phyloP scores from a whole-genome alignment of 2,329 filamentous ascomycete genomes.

The Fusarium secorum region DNA sequence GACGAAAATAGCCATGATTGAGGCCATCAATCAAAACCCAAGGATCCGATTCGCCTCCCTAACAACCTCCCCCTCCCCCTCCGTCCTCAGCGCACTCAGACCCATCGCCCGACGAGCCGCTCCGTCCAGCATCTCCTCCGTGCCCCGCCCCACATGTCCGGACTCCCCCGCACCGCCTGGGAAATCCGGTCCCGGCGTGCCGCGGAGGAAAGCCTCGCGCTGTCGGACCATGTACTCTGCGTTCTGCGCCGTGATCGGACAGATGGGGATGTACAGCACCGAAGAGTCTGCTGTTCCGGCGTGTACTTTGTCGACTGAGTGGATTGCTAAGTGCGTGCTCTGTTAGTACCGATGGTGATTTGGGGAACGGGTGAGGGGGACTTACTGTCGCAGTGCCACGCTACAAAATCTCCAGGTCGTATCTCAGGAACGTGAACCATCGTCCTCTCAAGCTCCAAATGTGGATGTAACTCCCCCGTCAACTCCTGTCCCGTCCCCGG shows the following conservation, averaged over 20 bases:
- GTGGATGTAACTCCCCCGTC: constrained; percentile 72
- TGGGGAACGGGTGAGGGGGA: no score
- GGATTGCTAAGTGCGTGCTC: constrained; percentile 65
- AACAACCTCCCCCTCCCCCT: constrained; percentile 45
- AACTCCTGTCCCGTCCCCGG: constrained; percentile 77
- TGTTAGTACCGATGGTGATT: neutral
- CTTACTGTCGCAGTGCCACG: constrained; percentile 81
- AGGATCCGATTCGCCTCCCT: constrained; percentile 54
- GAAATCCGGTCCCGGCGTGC: constrained; percentile 74
- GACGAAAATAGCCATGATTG: neutral
- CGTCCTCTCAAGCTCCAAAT: constrained; percentile 70
- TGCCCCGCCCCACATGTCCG: constrained; percentile 58
- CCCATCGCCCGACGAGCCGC: constrained; percentile 56
- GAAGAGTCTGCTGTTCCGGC: constrained; percentile 76
- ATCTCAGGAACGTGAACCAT: constrained; percentile 77
- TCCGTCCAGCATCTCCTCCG: constrained; percentile 47
- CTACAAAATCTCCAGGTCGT: constrained; percentile 78
- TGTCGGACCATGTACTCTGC: constrained; percentile 75
- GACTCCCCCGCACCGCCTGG: constrained; percentile 75
- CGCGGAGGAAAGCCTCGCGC: constrained; percentile 72
- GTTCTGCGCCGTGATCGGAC: constrained; percentile 79
- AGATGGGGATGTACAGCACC: constrained; percentile 89
- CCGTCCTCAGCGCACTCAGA: neutral
- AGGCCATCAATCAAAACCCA: constrained; percentile 46
- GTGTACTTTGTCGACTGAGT: constrained; percentile 84